Evolutionary conservation across 2,329 filamentous ascomycete species (phyloP), one percentile per base, ranked within the genome.

Genomic region (Claviceps sp.): DNA sequence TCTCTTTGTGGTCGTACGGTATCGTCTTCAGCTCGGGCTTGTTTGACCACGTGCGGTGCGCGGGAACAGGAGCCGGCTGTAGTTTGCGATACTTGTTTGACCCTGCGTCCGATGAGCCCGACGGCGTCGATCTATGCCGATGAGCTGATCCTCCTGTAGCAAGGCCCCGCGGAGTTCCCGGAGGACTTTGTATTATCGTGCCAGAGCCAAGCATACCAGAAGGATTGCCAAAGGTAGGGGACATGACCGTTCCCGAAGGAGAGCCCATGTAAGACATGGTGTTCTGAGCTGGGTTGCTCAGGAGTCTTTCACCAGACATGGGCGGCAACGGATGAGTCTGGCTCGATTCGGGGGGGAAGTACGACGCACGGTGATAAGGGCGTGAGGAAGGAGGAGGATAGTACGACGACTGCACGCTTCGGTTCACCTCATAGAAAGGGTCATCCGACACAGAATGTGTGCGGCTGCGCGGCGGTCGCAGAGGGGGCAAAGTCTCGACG

Each of bases 1-100:
- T 79, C 58, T 81, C 77, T 60, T 80, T 81, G 60, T 80, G 79
- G 20, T 76, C 74, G 56, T 81, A 81, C 40, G 74, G 75, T 3
- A 79, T 76, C 4, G 78, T 79, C 52, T 78, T 74, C n/a, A 81
- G 68, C 57, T 80, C 77, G 16, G 72, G 70, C 58, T 72, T 73
- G 52, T 67, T 67, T 6, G 64, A 61, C 62, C 71, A 74, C 54
- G 70, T 70, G 44, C 71, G 69, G 59, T 77, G 76, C 34, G 75
- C 69, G 6, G 76, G 72, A 24, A 77, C 70, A 0, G 77, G 77
- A 0, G 78, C 78, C 9, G 78, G 78, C 55, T 79, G 77, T 41
- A 81, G 73, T 62, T 78, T 79, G 46, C 77, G 72, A 59, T 78
- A 80, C 58, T 78, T 77, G 24, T 62, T 66, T 26, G 61, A 63